Conservation (phyloP, 192 early-diverging fungal genomes). For the Coemansia sp. region DNA sequence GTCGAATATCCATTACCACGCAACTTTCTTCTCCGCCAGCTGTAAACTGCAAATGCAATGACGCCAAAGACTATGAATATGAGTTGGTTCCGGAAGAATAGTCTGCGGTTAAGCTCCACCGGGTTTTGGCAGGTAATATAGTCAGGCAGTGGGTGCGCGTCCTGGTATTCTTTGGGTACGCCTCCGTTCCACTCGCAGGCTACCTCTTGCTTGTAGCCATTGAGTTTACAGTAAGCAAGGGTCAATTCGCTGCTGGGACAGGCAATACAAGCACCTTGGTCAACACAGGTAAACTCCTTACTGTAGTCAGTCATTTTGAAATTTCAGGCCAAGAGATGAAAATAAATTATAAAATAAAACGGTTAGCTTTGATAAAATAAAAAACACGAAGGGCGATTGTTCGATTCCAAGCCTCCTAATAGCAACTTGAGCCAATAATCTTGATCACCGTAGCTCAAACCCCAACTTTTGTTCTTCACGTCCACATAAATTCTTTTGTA, state of each 20-base stretch:
- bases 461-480: neutral
- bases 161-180: constrained; percentile 30
- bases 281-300: constrained; percentile 16
- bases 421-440: too few relatives aligned
- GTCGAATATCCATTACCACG: neutral
- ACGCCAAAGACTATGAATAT: constrained; percentile 28
- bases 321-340: too few relatives aligned
- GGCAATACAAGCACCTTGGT: constrained; percentile 2
- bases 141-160: constrained; percentile 22
- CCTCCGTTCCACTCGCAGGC: constrained; percentile 31
- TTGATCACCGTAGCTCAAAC: too few relatives aligned
- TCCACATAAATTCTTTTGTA: neutral
- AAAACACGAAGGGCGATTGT: too few relatives aligned
- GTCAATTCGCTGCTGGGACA: constrained; percentile 5
- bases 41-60: constrained; percentile 33
- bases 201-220: constrained; percentile 41
- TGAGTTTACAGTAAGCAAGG: constrained; percentile 12
- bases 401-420: too few relatives aligned
- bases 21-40: constrained; percentile 31
- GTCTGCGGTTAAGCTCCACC: constrained; percentile 4
- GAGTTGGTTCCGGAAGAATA: constrained; percentile 36
- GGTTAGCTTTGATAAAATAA: too few relatives aligned
- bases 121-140: constrained; percentile 20
- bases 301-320: constrained; percentile 11
- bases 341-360: too few relatives aligned